Evolutionary conservation across 1,284 basidiomycete species (phyloP), one percentile per base, ranked within the genome.

Genomic region (Ceraceosorus guamensis): DNA sequence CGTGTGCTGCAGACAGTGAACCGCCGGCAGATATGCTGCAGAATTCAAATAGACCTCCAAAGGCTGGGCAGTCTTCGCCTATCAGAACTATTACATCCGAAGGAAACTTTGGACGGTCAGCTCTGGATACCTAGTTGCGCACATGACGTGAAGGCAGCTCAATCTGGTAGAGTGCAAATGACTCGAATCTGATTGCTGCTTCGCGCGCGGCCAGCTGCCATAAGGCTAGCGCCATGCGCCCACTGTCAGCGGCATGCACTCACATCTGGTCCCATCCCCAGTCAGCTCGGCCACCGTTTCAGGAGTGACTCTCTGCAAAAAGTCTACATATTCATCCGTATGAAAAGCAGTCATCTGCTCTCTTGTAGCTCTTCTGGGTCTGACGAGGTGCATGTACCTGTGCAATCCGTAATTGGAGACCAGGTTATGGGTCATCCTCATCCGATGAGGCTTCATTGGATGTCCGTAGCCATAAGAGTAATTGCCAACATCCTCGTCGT

Each of bases 21-120:
- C 95, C 95, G 13, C 95, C 93, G 0, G 93, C 91, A 0, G 90
- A 93, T 56, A 97, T 93, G 2, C 90, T 87, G 75, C 92, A 96
- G 72, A 96, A 98, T 70, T 98, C 95, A 68, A 92, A 98, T 0
- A 98, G 80, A 0, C 93, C 95, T 65, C 96, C 93, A 67, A 95
- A 98, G 0, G 91, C 84, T 2, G 93, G 93, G 70, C 96, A 97
- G 76, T 98, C 93, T 60, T 97, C 91, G 39, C 91, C 91, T 31
- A 74, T 67, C 50, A 74, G 63, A 52, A 66, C 60, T 62, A 57
- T n/a, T 24, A 24, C 24, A 24, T 24, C 3, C 24, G 24, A 24
- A 24, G 24, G 24, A 2, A 24, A 24, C 3, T 24, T 24, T 1
- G 24, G 24, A 24, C 24, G 24, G 24, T 24, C 24, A 24, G 24